phyloP scores from a whole-genome alignment of 768 basidiomycete species.

The Boletus pseudo-olivaceus region DNA sequence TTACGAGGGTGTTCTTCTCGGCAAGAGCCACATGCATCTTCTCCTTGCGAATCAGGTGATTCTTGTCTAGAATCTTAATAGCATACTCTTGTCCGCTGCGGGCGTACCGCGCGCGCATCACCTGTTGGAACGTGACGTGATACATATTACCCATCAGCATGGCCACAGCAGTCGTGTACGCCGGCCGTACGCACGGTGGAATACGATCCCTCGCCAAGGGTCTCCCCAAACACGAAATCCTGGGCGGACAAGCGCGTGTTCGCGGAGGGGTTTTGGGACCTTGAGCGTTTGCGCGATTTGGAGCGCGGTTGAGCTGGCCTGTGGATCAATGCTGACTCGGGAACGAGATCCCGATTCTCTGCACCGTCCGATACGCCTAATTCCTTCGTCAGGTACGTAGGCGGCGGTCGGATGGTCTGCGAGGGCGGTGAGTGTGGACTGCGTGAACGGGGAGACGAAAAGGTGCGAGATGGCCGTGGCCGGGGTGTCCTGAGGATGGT shows the following conservation, averaged over 20 bases:
- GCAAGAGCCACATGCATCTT: constrained; percentile 74
- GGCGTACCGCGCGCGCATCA: constrained; percentile 51
- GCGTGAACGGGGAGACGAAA: constrained; percentile 58
- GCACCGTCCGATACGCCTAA: constrained; percentile 40
- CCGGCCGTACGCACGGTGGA: constrained; percentile 57
- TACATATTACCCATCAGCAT: constrained; percentile 10
- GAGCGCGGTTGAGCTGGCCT: constrained; percentile 32
- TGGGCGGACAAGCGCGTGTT: constrained; percentile 45
- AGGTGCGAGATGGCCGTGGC: constrained; percentile 56
- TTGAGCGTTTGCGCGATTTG: constrained; percentile 37
- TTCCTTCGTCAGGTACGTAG: constrained; percentile 58
- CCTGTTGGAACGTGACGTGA: constrained; percentile 37
- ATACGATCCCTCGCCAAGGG: constrained; percentile 81
- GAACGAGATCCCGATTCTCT: constrained; percentile 11
- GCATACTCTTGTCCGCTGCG: constrained; percentile 65
- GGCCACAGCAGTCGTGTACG: not conserved
- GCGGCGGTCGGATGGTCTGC: constrained; percentile 38
- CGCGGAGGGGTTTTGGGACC: constrained; percentile 45
- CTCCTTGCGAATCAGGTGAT: constrained; percentile 72
- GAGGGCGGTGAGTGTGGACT: constrained; percentile 46
- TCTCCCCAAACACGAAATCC: constrained; percentile 71
- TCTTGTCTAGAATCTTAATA: constrained; percentile 81
- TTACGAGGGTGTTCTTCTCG: constrained; percentile 75
- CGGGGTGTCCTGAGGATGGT: constrained; percentile 41
- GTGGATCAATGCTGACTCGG: constrained; percentile 4